phyloP scores from a whole-genome alignment of 116 monocot species.

The Phalaenopsis hybrid region DNA sequence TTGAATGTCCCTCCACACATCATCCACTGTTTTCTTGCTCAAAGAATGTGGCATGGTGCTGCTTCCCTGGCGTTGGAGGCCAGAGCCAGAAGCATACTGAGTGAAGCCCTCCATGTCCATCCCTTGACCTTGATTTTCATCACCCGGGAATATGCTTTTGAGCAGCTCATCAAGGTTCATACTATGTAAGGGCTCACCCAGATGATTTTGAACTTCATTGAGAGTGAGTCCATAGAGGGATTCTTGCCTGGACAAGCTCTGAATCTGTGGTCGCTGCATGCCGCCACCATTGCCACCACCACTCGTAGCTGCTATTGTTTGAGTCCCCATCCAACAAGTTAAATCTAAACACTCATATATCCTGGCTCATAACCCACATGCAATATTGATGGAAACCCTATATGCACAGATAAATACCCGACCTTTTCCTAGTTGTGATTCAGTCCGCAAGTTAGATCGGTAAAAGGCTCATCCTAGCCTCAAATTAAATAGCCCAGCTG shows the following conservation, averaged over 20 bases:
- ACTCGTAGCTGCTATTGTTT: constrained; percentile 35
- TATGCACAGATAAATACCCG: not conserved
- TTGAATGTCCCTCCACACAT: constrained; percentile 71
- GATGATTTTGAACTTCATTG: constrained; percentile 55
- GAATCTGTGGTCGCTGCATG: constrained; percentile 24
- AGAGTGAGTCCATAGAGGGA: constrained; percentile 64
- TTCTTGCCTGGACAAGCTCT: constrained; percentile 37
- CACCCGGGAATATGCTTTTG: constrained; percentile 49
- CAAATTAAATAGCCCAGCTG: not conserved
- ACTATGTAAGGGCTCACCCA: constrained; percentile 65
- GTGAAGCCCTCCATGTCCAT: constrained; percentile 1
- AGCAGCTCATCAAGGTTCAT: constrained; percentile 97
- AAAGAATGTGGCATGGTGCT: constrained; percentile 34
- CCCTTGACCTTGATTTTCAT: constrained; percentile 10
- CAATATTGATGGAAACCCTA: constrained; percentile 11
- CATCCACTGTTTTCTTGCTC: constrained; percentile 75
- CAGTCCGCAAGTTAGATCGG: not conserved
- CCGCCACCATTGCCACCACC: constrained; percentile 25
- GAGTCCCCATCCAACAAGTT: constrained; percentile 32
- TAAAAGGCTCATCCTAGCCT: not conserved
- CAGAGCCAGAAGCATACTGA: constrained; percentile 13
- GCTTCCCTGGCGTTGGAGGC: constrained; percentile 43
- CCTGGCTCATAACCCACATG: constrained; percentile 3
- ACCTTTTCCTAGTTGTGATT: not conserved
- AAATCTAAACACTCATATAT: not conserved